Percentiles rank a stretch among this genome's conserved stretches.
These are phyloP conservation scores for Musa beccarii DNA, from an alignment of 176 grass and related monocot genomes.

Conservation along the genomic window DNA sequence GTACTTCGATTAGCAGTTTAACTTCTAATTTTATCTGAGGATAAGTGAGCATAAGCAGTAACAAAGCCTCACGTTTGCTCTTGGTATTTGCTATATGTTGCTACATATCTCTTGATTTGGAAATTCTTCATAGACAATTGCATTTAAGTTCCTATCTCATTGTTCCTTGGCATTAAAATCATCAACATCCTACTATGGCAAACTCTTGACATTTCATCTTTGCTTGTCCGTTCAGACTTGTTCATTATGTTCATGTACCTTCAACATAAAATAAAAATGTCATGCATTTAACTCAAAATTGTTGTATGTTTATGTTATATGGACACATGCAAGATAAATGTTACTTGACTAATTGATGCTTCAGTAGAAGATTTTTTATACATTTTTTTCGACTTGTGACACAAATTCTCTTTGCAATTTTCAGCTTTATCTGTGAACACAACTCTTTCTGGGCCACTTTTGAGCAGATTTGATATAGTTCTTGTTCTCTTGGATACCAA, in stretches of 20 bases:
- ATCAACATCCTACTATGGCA: no score
- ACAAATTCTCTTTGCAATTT: constrained; percentile 17
- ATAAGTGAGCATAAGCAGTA: background rate
- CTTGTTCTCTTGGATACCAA: constrained; percentile 79
- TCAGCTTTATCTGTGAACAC: constrained; percentile 92
- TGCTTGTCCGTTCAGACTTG: background rate
- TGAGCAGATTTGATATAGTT: constrained; percentile 99
- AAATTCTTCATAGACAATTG: background rate
- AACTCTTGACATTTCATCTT: background rate
- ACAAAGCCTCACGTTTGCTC: background rate
- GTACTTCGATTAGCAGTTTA: background rate
- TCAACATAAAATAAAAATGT: background rate
- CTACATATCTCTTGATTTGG: background rate
- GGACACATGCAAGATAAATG: no score
- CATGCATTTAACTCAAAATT: background rate
- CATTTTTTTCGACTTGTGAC: constrained; percentile 16
- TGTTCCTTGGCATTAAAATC: no score
- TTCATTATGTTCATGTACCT: background rate
- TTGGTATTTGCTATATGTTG: background rate
- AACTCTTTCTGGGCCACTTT: constrained; percentile 79
- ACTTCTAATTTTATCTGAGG: background rate
- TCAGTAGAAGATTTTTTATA: background rate
- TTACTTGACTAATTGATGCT: background rate
- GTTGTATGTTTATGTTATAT: background rate
- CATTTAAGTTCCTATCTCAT: background rate